Evolutionary conservation across 305 asterid species (phyloP), one percentile per base, ranked within the genome.

Genomic region (Solanum hybrid): DNA sequence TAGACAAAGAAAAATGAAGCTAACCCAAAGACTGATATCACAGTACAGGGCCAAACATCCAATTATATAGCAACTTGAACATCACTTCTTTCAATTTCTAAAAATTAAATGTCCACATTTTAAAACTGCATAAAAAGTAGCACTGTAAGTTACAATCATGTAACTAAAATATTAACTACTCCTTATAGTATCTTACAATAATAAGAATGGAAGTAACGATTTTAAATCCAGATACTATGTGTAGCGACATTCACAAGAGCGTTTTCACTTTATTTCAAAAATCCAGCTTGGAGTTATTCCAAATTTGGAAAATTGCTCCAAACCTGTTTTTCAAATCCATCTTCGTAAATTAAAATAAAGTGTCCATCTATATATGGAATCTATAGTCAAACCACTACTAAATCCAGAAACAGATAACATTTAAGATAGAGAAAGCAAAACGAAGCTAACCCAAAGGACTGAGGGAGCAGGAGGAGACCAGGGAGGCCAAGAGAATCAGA

Each of bases 391-490:
- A 66, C 73, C 29, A 66, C 73, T 9, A 66, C 73, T 66, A 66
- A 56, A 56, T 56, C 66, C 66, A 56, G 1, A 56, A 17, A 31
- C 32, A 31, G 32, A 31, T 17, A 56, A 56, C 66, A 56, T 56
- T 17, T 56, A 56, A 56, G 24, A 60, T 60, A 22, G 75, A 66
- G 31, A 66, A 66, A 66, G 75, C 4, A 66, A n/a, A 66, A n/a
- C 7, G 75, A 24, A 66, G 27, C 76, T n/a, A 92, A 96, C 99
- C 99, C 99, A 72, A 97, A 97, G 6, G 99, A 92, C 32, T 97
- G 99, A 71, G 99, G 99, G n/a, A 97, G 98, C 7, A 97, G 97
- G 82, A 97, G 99, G 76, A 97, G 96, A 88, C 98, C 97, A 29
- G 97, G 95, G 88, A 97, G 95, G 51, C 99, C 99, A 87, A 97